Evolutionary conservation across 352 stramenopile species (phyloP).

Genomic region (Phytophthora idaei): DNA sequence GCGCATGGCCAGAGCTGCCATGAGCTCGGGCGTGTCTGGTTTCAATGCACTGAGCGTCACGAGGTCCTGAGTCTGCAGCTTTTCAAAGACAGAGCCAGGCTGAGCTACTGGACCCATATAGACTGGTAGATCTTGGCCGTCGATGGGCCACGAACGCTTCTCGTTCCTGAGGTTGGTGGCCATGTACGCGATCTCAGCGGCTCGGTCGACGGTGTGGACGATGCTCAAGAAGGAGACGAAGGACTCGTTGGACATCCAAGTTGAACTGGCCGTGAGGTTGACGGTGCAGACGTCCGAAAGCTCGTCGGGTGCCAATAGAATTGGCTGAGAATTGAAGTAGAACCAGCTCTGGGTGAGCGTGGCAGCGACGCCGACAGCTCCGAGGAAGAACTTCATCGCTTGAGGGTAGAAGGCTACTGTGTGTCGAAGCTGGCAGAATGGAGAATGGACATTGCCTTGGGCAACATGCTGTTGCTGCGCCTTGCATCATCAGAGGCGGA

Average conservation of each 20-base stretch:
- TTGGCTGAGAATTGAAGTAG: slow-evolving; percentile 9
- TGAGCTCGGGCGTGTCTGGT: slow-evolving; percentile 27
- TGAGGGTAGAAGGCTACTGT: slow-evolving; percentile 2
- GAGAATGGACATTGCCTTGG: slow-evolving; percentile 11
- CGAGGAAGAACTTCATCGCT: slow-evolving; percentile 28
- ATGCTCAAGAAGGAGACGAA: slow-evolving; percentile 21
- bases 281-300: slow-evolving; percentile 8
- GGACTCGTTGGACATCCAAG: slow-evolving; percentile 4
- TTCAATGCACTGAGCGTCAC: slow-evolving; percentile 23
- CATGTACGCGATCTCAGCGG: slow-evolving; percentile 26
- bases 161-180: slow-evolving; percentile 37
- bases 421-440: slow-evolving; percentile 9
- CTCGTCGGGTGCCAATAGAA: slow-evolving; percentile 3
- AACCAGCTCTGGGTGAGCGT: slow-evolving; percentile 26
- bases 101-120: slow-evolving; percentile 41
- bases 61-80: slow-evolving; percentile 31
- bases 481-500: slow-evolving; percentile 16
- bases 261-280: slow-evolving; percentile 4
- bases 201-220: slow-evolving; percentile 18
- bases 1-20: slow-evolving; percentile 23
- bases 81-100: slow-evolving; percentile 35
- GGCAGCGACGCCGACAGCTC: slow-evolving; percentile 11
- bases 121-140: slow-evolving; percentile 26
- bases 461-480: not conserved
- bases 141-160: slow-evolving; percentile 32